Evolutionary conservation across 768 basidiomycete species (phyloP).

Genomic region (Lactifluus echinatus): DNA sequence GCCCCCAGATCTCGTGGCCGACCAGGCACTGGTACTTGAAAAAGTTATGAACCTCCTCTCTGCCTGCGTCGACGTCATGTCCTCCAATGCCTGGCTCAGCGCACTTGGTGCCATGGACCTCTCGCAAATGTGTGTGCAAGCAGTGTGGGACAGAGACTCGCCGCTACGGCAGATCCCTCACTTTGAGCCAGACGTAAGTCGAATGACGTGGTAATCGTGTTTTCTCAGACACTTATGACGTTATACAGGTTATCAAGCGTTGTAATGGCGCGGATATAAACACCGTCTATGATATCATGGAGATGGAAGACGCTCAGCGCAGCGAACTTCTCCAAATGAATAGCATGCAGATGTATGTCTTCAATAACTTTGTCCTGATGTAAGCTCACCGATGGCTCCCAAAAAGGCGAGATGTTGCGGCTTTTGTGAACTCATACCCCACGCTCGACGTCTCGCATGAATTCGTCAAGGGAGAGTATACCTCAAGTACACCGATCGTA

Average conservation of each 20-base stretch:
- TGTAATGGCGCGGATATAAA: constrained; percentile 78
- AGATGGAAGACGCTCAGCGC: constrained; percentile 90
- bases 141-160: constrained; percentile 95
- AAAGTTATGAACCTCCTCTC: constrained; percentile 88
- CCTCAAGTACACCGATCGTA: constrained; percentile 74
- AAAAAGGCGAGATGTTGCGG: constrained; percentile 83
- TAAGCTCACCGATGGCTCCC: constrained; percentile 16
- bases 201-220: neutral
- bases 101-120: constrained; percentile 96
- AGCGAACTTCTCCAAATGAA: constrained; percentile 79
- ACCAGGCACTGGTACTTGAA: constrained; percentile 79
- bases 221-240: neutral
- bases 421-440: constrained; percentile 94
- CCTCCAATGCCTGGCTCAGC: constrained; percentile 90
- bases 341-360: constrained; percentile 70
- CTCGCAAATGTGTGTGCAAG: constrained; percentile 98
- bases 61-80: constrained; percentile 97
- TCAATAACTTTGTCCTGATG: neutral
- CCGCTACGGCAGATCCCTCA: constrained; percentile 95
- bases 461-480: constrained; percentile 80
- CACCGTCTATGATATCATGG: constrained; percentile 96
- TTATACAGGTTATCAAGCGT: constrained; percentile 59
- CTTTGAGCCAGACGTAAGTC: constrained; percentile 77
- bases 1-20: constrained; percentile 88
- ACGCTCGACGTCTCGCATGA: constrained; percentile 88